Evolutionary conservation across 345 rosid genomes (phyloP).

Genomic region (Firmiana major): DNA sequence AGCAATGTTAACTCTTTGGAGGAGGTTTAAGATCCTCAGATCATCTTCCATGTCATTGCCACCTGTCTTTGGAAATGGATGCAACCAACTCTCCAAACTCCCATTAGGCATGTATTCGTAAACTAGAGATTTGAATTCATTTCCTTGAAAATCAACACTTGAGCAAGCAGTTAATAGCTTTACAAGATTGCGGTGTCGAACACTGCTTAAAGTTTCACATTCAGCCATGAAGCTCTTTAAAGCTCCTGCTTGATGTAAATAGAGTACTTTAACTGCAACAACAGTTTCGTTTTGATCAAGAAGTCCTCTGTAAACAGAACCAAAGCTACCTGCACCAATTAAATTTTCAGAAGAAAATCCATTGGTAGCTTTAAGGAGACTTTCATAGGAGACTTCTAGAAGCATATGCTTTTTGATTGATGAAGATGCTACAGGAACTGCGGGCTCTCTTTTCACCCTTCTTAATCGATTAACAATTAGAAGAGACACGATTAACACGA

Average conservation of each 20-base stretch:
- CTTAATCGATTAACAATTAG: neutral
- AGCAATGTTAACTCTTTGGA: constrained; percentile 4
- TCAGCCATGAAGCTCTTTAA: constrained; percentile 19
- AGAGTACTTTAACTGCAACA: constrained; percentile 13
- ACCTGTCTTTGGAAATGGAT: neutral
- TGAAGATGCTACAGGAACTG: neutral
- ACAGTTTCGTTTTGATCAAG: constrained; percentile 2
- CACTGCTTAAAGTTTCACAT: constrained; percentile 17
- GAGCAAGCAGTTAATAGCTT: constrained; percentile 11
- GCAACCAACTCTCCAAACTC: constrained; percentile 19
- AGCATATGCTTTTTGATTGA: neutral
- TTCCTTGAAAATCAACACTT: constrained; percentile 16
- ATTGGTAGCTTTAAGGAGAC: constrained; percentile 9
- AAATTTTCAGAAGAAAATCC: constrained; percentile 12
- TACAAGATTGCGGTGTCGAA: constrained; percentile 18
- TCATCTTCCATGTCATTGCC: neutral
- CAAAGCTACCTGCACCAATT: constrained; percentile 21
- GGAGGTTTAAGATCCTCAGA: neutral
- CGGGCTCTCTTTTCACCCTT: neutral
- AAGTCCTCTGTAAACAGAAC: constrained; percentile 20
- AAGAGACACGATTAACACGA: neutral
- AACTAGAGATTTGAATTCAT: constrained; percentile 21
- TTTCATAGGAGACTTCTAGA: neutral
- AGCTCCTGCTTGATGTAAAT: constrained; percentile 20
- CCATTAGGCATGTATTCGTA: constrained; percentile 20